A percentile compares a stretch with the other conserved stretches of the same genome.
Conservation (phyloP, 768 basidiomycete species). For the Rhodotorula diobovata region DNA sequence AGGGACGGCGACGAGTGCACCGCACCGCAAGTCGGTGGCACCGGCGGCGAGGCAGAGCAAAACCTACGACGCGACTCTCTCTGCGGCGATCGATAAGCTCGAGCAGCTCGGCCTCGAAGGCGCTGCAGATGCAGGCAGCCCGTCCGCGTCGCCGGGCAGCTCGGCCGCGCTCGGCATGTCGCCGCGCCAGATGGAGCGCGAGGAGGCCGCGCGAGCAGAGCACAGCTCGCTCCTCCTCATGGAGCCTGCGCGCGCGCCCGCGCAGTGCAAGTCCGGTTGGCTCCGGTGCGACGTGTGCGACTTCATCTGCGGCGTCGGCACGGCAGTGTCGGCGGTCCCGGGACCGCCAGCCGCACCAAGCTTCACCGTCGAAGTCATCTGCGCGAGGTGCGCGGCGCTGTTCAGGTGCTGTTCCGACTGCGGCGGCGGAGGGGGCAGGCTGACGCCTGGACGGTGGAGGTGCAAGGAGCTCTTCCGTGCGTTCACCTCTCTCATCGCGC, state of each 20-base stretch:
- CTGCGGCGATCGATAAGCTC: background rate
- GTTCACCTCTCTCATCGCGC: background rate
- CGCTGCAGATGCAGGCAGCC: too few relatives aligned
- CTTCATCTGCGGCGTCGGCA: background rate
- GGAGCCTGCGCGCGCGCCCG: too few relatives aligned
- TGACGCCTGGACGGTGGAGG: slow-evolving; percentile 15
- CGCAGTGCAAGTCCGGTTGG: too few relatives aligned
- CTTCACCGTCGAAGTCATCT: slow-evolving; percentile 20
- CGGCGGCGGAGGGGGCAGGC: background rate
- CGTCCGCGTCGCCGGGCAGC: background rate
- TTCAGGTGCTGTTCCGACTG: slow-evolving; percentile 9
- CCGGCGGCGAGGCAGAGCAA: too few relatives aligned
- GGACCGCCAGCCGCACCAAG: background rate
- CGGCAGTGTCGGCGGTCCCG: background rate
- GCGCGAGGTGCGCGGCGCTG: background rate
- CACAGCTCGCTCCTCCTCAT: background rate
- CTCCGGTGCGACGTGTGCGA: slow-evolving; percentile 4
- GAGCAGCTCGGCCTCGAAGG: background rate
- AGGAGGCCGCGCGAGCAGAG: background rate
- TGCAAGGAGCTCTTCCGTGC: background rate
- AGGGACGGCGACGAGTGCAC: background rate
- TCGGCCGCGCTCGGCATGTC: too few relatives aligned
- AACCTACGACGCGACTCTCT: background rate
- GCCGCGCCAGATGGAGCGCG: background rate
- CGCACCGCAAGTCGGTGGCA: background rate